phyloP scores from a whole-genome alignment of 192 early-diverging fungal genomes.

The Glomus cerebriforme region DNA sequence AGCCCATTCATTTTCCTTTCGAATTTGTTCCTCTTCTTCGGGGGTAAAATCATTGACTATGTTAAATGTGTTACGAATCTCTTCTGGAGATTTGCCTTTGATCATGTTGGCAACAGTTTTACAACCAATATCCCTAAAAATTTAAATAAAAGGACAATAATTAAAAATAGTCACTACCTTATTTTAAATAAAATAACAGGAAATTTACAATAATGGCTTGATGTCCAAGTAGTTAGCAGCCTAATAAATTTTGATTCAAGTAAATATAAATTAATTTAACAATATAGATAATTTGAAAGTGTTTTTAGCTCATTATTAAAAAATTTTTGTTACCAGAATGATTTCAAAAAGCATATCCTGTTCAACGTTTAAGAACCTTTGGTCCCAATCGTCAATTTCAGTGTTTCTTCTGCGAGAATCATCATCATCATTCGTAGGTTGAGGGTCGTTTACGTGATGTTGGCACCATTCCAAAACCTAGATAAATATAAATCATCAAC shows the following conservation, averaged over 20 bases:
- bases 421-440: conserved; percentile 51
- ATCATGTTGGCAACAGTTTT: conserved; percentile 93
- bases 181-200: not conserved
- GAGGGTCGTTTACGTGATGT: conserved; percentile 75
- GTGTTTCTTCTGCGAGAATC: conserved; percentile 64
- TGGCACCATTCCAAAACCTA: conserved; percentile 83
- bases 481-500: not conserved
- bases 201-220: conserved; percentile 56
- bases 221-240: conserved; percentile 89
- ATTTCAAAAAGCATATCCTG: conserved; percentile 81
- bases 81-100: conserved; percentile 85
- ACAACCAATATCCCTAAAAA: conserved; percentile 58
- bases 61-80: conserved; percentile 75
- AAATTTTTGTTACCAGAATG: conserved; percentile 47
- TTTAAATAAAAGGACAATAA: not conserved
- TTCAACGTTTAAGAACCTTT: conserved; percentile 77
- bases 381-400: conserved; percentile 81
- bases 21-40: conserved; percentile 67
- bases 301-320: not conserved
- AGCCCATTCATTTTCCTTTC: conserved; percentile 67
- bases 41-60: conserved; percentile 74
- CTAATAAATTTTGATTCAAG: not conserved
- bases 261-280: not conserved
- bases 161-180: not conserved
- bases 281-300: too few species aligned